Percentiles rank a stretch among this genome's conserved stretches.
Evolutionary conservation across 106 monocot species (phyloP).

Genomic region (Platanthera guangdongensis): DNA sequence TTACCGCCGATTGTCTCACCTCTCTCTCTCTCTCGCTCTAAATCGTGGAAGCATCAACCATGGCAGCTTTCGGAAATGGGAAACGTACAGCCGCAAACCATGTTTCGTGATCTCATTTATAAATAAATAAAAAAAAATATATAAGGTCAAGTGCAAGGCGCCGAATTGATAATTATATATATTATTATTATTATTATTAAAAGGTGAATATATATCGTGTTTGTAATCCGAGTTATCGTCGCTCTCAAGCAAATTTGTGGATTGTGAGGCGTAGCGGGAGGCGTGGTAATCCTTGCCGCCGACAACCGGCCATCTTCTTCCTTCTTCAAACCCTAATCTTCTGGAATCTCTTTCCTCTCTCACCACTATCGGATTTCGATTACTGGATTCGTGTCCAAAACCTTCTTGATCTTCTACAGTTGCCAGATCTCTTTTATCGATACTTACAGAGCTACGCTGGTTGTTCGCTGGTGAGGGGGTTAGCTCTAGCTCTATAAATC

Average conservation of each 20-base stretch:
- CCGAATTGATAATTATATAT: not conserved
- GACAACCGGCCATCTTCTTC: not conserved
- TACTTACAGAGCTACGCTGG: not conserved
- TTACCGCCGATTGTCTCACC: not conserved
- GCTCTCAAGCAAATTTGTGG: conserved; percentile 6
- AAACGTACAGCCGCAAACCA: not conserved
- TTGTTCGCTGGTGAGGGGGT: not conserved
- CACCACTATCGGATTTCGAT: not conserved
- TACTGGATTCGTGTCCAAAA: not conserved
- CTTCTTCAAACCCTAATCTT: conserved; percentile 6
- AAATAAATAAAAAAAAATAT: not conserved
- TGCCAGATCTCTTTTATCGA: not conserved
- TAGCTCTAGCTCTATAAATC: too few species aligned
- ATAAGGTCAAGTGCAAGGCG: not conserved
- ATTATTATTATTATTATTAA: not conserved
- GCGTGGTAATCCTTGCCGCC: conserved; percentile 5
- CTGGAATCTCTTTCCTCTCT: not conserved
- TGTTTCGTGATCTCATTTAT: not conserved
- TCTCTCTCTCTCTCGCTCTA: not conserved
- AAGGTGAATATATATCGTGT: not conserved
- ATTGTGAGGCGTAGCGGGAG: conserved; percentile 5
- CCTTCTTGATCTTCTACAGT: not conserved
- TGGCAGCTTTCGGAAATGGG: not conserved
- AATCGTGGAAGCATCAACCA: conserved; percentile 1
- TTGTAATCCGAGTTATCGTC: conserved; percentile 1